Base-by-base conservation (phyloP, 164 flowering plant species). In the Vitis riparia region DNA sequence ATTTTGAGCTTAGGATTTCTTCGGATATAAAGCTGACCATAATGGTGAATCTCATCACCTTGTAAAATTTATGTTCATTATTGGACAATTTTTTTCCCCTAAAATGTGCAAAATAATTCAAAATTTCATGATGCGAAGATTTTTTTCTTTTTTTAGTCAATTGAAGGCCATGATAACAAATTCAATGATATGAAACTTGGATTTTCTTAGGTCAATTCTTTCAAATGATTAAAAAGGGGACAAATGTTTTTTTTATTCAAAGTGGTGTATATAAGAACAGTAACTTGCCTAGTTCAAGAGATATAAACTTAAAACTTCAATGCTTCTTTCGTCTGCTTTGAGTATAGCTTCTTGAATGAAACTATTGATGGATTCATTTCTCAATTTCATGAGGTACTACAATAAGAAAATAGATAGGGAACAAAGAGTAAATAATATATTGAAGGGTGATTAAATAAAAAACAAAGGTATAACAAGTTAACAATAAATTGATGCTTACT, bases 291-390 rank as follows among this genome's bases (percentile, higher is more conserved):
- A 5, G 37, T 32, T 32, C 5, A 5, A 32, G 37, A 32, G 37
- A 32, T 5, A 0, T 5, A 32, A 32, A 32, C 37, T 91, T n/a
- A 92, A 30, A 19, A 91, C 94, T 61, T 78, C 87, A 5, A 58
- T 76, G 8, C 94, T 92, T 58, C 62, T 78, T 6, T 30, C 68
- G 0, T 90, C 89, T 19, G 92, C 95, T 4, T 90, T 87, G 2
- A 84, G 70, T 63, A 90, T 86, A 1, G 89, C 89, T 51, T 87
- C 83, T 80, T 86, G 89, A 66, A 92, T 88, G 79, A 91, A 70
- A 57, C 56, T 58, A 68, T 85, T 89, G 62, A 91, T 86, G 0
- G 81, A 52, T 44, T 72, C 79, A 32, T 65, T 81, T 66, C 84
- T 85, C 78, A 81, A 65, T 44, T 77, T n/a, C 65, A 72, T 0